These are phyloP conservation scores for Pyrenophora tritici-repentis DNA, from an alignment of 2,329 filamentous ascomycete species.

Conservation along the genomic window DNA sequence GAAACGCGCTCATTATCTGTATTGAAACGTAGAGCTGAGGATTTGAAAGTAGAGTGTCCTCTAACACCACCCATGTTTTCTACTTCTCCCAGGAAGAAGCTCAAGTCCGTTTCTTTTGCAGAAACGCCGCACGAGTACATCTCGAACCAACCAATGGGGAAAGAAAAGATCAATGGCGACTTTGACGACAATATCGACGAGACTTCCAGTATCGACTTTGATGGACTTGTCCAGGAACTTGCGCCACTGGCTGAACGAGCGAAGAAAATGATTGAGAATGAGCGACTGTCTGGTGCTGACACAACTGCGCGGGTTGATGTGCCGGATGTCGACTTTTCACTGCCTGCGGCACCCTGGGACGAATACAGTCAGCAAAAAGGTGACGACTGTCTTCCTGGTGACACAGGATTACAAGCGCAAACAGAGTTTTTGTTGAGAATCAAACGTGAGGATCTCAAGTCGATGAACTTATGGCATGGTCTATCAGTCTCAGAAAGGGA, in stretches of 20 bases:
- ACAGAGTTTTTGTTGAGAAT: constrained; percentile 41
- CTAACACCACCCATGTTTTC: constrained; percentile 50
- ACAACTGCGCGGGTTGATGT: constrained; percentile 56
- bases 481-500: constrained; percentile 47
- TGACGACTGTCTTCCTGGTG: constrained; percentile 2
- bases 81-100: constrained; percentile 46
- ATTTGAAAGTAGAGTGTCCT: constrained; percentile 54
- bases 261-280: constrained; percentile 46
- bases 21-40: constrained; percentile 41
- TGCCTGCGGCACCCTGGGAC: constrained; percentile 55
- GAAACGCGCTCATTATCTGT: constrained; percentile 22
- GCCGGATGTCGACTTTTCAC: constrained; percentile 53
- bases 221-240: constrained; percentile 43
- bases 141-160: constrained; percentile 32
- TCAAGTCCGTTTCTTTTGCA: constrained; percentile 49
- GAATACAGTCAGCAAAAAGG: constrained; percentile 26
- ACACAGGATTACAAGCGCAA: constrained; percentile 39
- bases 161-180: constrained; percentile 23
- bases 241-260: constrained; percentile 46
- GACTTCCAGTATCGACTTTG: constrained; percentile 24
- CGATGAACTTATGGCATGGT: constrained; percentile 49
- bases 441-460: constrained; percentile 39
- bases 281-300: constrained; percentile 54
- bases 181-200: not conserved
- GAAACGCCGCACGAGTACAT: constrained; percentile 45